A percentile compares a stretch with the other conserved stretches of the same genome.
These are phyloP conservation scores for Monosporascus sp. DNA, from an alignment of 2,329 filamentous ascomycete genomes.

Conservation along the genomic window DNA sequence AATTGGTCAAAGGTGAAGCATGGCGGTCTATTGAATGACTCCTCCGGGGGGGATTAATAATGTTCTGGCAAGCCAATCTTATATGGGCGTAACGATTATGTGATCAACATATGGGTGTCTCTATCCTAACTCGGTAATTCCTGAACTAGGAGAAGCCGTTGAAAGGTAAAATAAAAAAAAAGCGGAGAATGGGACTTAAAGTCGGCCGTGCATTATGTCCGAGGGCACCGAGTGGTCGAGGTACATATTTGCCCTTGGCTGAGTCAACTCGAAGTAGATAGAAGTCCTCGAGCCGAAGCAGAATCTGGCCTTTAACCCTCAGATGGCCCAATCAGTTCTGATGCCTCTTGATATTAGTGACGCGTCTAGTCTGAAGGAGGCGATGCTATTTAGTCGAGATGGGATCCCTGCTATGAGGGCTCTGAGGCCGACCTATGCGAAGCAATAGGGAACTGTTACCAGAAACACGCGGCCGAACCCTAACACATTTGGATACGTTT, in stretches of 20 bases:
- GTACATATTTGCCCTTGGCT: conserved; percentile 17
- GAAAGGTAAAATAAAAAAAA: conserved; percentile 20
- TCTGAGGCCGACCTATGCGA: neutral
- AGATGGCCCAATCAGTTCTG: too few relatives aligned
- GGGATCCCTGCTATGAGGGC: too few relatives aligned
- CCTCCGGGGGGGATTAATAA: conserved; percentile 27
- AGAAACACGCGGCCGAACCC: neutral
- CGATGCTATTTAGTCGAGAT: too few relatives aligned
- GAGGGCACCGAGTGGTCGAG: conserved; percentile 16
- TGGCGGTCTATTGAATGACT: conserved; percentile 14
- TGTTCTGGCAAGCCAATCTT: conserved; percentile 18
- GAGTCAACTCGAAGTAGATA: conserved; percentile 19
- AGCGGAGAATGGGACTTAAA: conserved; percentile 19
- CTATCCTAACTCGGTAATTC: conserved; percentile 24
- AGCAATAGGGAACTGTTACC: neutral
- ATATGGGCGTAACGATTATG: conserved; percentile 27
- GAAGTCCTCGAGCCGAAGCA: neutral
- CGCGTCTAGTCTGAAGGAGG: too few relatives aligned
- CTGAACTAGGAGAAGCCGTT: conserved; percentile 11
- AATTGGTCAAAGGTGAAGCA: conserved; percentile 11
- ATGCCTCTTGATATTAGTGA: too few relatives aligned
- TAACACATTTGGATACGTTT: neutral
- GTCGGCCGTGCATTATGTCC: conserved; percentile 28
- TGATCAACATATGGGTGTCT: conserved; percentile 18
- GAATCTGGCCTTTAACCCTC: too few relatives aligned